These are phyloP conservation scores for Didymosphaeria variabile DNA, from an alignment of 2,329 filamentous ascomycete species.

Conservation along the genomic window DNA sequence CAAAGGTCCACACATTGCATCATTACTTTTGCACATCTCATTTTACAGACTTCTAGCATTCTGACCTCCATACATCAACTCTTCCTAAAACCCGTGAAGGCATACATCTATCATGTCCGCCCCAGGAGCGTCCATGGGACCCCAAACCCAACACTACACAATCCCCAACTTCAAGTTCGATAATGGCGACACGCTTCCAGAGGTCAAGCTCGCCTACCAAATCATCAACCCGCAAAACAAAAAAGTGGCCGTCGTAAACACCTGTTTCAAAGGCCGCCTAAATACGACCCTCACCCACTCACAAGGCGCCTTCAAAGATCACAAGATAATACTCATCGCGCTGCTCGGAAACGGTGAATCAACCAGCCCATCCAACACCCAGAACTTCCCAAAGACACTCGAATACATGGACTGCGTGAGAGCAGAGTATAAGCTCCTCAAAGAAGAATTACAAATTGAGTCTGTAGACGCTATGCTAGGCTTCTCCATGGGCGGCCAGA, in stretches of 20 bases:
- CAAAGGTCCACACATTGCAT: neutral
- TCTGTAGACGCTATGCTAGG: slow-evolving; percentile 60
- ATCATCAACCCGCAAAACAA: slow-evolving; percentile 34
- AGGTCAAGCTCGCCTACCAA: slow-evolving; percentile 26
- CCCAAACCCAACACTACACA: slow-evolving; percentile 8
- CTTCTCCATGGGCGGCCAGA: slow-evolving; percentile 66
- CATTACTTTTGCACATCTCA: neutral
- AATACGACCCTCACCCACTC: slow-evolving; percentile 60
- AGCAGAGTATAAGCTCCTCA: slow-evolving; percentile 58
- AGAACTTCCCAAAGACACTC: slow-evolving; percentile 56
- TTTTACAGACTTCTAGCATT: too few relatives aligned
- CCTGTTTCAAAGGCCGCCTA: slow-evolving; percentile 64
- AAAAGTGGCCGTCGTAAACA: slow-evolving; percentile 56
- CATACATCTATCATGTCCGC: neutral
- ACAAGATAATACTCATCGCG: slow-evolving; percentile 62
- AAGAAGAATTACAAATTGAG: slow-evolving; percentile 52
- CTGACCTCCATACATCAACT: neutral
- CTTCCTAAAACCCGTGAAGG: neutral
- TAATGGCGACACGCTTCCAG: slow-evolving; percentile 1
- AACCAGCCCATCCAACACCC: slow-evolving; percentile 61
- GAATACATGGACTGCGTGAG: slow-evolving; percentile 62
- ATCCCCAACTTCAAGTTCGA: slow-evolving; percentile 5
- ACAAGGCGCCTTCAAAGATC: slow-evolving; percentile 52
- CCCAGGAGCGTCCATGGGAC: neutral
- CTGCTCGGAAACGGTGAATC: slow-evolving; percentile 65